These are phyloP conservation scores for Phylloboletellus chloephorus DNA, from an alignment of 1,284 basidiomycete genomes.

Conservation along the genomic window DNA sequence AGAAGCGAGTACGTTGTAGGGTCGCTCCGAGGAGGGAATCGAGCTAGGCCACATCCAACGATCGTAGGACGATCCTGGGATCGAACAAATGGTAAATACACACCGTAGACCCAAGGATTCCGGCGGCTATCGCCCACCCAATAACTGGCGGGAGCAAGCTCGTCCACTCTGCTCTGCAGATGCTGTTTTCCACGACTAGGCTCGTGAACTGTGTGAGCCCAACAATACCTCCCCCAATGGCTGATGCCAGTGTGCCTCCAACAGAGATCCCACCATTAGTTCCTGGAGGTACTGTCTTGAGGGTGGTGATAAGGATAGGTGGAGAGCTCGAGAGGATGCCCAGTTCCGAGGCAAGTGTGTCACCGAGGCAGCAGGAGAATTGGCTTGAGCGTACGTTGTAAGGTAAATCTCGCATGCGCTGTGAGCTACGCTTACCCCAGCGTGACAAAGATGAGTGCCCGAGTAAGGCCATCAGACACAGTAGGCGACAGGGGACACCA, in stretches of 20 bases:
- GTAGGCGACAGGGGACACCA: constrained; percentile 27
- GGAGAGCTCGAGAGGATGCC: constrained; percentile 71
- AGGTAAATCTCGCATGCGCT: neutral
- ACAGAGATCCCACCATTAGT: constrained; percentile 87
- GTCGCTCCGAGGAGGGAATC: constrained; percentile 89
- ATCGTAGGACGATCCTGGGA: constrained; percentile 1
- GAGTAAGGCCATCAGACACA: constrained; percentile 43
- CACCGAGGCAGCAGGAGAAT: constrained; percentile 79
- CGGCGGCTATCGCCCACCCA: constrained; percentile 58
- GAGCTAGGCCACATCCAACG: constrained; percentile 40
- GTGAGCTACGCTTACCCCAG: constrained; percentile 54
- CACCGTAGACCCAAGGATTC: constrained; percentile 73
- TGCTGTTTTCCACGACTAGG: constrained; percentile 60
- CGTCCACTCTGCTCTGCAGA: constrained; percentile 38
- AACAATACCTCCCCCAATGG: constrained; percentile 70
- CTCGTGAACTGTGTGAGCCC: constrained; percentile 55
- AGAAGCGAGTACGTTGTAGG: constrained; percentile 78
- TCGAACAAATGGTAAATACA: constrained; percentile 18
- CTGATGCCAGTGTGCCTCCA: constrained; percentile 70
- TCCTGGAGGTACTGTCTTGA: constrained; percentile 73
- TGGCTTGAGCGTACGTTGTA: constrained; percentile 43
- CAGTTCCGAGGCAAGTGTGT: constrained; percentile 77
- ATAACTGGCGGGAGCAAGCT: constrained; percentile 42
- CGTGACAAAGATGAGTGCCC: constrained; percentile 56
- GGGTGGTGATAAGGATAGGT: constrained; percentile 73